A percentile compares a stretch with the other conserved stretches of the same genome.
These are phyloP conservation scores for Globisporangium barbulae DNA, from an alignment of 352 stramenopile genomes.

Conservation along the genomic window DNA sequence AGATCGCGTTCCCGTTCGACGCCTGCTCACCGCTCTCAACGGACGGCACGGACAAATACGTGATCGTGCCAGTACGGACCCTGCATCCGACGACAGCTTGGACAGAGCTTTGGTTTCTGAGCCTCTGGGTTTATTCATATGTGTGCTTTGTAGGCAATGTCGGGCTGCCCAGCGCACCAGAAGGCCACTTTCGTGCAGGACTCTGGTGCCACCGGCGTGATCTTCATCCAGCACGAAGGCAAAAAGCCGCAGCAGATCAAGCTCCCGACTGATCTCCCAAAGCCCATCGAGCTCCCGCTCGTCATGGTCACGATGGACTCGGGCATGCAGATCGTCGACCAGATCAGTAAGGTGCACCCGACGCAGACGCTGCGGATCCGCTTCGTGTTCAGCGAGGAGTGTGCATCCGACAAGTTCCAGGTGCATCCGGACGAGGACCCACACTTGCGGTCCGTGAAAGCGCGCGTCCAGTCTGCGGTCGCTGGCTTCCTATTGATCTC, in stretches of 20 bases:
- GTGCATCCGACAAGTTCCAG: conserved; percentile 36
- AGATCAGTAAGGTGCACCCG: conserved; percentile 28
- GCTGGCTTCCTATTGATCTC: conserved; percentile 56
- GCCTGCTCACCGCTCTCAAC: conserved; percentile 44
- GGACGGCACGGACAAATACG: conserved; percentile 49
- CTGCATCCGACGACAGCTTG: neutral
- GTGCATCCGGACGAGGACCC: conserved; percentile 44
- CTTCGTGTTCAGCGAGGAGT: conserved; percentile 56
- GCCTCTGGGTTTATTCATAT: neutral
- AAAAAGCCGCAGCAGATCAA: conserved; percentile 56
- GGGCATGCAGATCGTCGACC: conserved; percentile 40
- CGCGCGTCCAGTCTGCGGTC: conserved; percentile 35
- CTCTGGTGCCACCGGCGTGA: conserved; percentile 50
- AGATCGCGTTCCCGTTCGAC: conserved; percentile 49
- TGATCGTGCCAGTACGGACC: conserved; percentile 49
- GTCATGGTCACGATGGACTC: conserved; percentile 71
- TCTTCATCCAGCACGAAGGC: conserved; percentile 55
- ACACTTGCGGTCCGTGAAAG: conserved; percentile 30
- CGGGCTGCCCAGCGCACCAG: conserved; percentile 58
- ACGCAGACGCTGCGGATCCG: conserved; percentile 36
- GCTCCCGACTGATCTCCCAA: conserved; percentile 35
- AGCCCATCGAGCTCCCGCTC: conserved; percentile 44
- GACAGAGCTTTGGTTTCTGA: neutral
- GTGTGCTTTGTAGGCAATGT: conserved; percentile 27
- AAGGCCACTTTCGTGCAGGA: conserved; percentile 59